These are phyloP conservation scores for Crithidia fasciculata DNA, from an alignment of 208 protist genomes.

Conservation along the genomic window DNA sequence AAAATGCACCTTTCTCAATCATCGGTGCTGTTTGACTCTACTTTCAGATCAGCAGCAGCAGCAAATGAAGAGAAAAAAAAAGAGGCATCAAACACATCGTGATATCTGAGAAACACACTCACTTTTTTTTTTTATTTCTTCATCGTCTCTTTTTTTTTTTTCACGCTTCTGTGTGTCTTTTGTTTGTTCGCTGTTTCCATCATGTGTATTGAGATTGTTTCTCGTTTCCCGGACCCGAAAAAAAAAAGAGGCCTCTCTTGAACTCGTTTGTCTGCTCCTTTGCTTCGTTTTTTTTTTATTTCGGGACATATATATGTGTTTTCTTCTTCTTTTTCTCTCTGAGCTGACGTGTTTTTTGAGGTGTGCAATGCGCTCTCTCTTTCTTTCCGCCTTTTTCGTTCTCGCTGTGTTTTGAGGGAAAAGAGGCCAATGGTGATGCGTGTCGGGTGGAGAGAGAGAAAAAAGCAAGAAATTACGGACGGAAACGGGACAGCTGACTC, in stretches of 20 bases:
- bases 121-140: too few relatives aligned
- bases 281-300: conserved; percentile 22
- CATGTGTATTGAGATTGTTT: conserved; percentile 10
- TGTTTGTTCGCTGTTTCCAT: conserved; percentile 1
- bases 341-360: background rate
- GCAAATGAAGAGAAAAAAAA: too few relatives aligned
- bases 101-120: too few relatives aligned
- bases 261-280: conserved; percentile 18
- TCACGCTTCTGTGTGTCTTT: conserved; percentile 5
- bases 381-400: background rate
- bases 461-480: too few relatives aligned
- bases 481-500: too few relatives aligned
- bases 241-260: background rate
- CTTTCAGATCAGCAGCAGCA: too few relatives aligned
- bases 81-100: too few relatives aligned
- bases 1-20: too few relatives aligned
- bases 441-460: too few relatives aligned
- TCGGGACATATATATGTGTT: conserved; percentile 9
- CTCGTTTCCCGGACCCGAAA: background rate
- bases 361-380: background rate
- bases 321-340: background rate
- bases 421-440: too few relatives aligned
- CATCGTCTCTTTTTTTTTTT: background rate
- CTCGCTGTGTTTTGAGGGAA: background rate
- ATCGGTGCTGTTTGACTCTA: too few relatives aligned